These are phyloP conservation scores for Vitis rupestris DNA, from an alignment of 164 flowering plant genomes.

Conservation along the genomic window DNA sequence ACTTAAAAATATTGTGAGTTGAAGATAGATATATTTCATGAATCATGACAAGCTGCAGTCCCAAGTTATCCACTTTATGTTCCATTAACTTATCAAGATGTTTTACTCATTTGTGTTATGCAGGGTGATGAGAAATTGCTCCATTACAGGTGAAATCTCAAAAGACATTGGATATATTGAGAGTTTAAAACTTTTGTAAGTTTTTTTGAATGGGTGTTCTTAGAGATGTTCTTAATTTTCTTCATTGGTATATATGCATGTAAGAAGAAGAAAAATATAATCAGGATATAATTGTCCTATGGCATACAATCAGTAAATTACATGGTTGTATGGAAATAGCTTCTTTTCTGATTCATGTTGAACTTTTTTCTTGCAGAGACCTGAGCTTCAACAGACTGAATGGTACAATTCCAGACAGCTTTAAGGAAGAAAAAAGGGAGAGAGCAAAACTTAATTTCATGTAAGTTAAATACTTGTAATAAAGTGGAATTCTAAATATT, in stretches of 20 bases:
- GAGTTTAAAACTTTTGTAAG: conserved; percentile 49
- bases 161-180: conserved; percentile 38
- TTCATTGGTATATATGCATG: no score
- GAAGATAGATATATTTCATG: background rate
- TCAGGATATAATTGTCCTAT: no score
- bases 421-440: background rate
- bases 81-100: background rate
- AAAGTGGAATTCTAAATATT: no score
- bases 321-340: no score
- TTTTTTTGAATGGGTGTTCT: background rate
- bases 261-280: no score
- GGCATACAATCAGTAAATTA: no score
- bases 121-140: conserved; percentile 76
- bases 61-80: background rate
- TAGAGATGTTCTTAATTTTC: no score
- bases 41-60: background rate
- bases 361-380: conserved; percentile 43
- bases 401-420: conserved; percentile 46
- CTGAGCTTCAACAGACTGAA: conserved; percentile 59
- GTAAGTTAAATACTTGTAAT: conserved; percentile 27
- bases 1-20: conserved; percentile 56
- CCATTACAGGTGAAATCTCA: conserved; percentile 56
- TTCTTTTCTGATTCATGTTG: background rate
- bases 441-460: conserved; percentile 13
- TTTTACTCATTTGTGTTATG: conserved; percentile 4